Evolutionary conservation across 768 basidiomycete species (phyloP), one percentile per base, ranked within the genome.

Genomic region (Hygrophorus pudorinus): DNA sequence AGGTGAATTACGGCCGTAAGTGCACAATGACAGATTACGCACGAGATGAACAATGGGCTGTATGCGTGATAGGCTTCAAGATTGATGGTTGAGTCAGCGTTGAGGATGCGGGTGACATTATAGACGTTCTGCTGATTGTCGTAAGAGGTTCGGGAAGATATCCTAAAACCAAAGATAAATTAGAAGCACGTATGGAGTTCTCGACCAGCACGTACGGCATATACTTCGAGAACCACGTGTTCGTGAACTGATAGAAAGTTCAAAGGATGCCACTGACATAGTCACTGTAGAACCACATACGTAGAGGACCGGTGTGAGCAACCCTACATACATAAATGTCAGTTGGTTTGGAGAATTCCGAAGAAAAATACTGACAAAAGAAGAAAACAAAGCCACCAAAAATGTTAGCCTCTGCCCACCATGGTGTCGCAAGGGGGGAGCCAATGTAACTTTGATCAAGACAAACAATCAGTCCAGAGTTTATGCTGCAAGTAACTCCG

Each of bases 11-110:
- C 7, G 24, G 24, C 7, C 24, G 24, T 24, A 24, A 24, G 24
- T 24, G 7, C 24, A 48, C 41, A 12, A 53, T 33, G 8, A 45
- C 47, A 31, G 12, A 50, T 54, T 7, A 59, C 57, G 53, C 40
- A 75, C 52, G 79, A 75, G 34, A 85, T 62, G 61, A 72, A 81
- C 44, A 86, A 49, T 0, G 81, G 80, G 44, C 72, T 75, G 59
- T 81, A 84, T 0, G 60, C 56, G 18, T 70, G 42, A 57, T 83
- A 82, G 1, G 65, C 72, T 27, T 66, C 64, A 38, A 71, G 49
- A 59, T 82, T 75, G 62, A 85, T 69, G 14, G 75, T 73, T 5
- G 64, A 51, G 47, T 76, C 76, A 1, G 66, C 28, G 40, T 71
- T 76, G 54, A 81, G 57, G 49, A 86, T 79, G 21, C 50, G 57